Evolutionary conservation across 108 stramenopile genomes (phyloP).

Genomic region (Nitzschia sp.): DNA sequence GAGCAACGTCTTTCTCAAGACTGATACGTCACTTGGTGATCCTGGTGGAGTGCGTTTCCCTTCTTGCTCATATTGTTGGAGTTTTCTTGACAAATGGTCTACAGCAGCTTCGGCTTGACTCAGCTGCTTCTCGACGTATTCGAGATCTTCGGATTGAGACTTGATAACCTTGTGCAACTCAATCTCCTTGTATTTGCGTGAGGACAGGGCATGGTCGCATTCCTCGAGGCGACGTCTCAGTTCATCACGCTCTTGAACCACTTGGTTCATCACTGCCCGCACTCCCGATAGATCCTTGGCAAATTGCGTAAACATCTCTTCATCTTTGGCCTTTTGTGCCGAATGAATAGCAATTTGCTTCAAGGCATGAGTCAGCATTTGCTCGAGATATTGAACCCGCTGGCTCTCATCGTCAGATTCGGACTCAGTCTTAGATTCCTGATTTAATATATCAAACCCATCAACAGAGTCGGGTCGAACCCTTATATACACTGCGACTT

Average conservation of each 20-base stretch:
- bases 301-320: slow-evolving; percentile 22
- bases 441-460: too few species aligned
- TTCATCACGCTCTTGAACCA: slow-evolving; percentile 7
- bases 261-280: slow-evolving; percentile 10
- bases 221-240: slow-evolving; percentile 1
- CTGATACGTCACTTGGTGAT: slow-evolving; percentile 14
- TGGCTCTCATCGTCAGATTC: too few species aligned
- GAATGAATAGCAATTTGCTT: slow-evolving; percentile 23
- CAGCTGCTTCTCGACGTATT: slow-evolving; percentile 11
- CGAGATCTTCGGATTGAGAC: slow-evolving; percentile 22
- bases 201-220: neutral
- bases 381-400: slow-evolving; percentile 10
- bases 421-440: too few species aligned
- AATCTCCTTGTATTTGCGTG: neutral
- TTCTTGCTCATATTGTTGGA: slow-evolving; percentile 27
- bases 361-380: slow-evolving; percentile 28
- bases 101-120: slow-evolving; percentile 30
- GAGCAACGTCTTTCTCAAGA: slow-evolving; percentile 5
- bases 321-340: slow-evolving; percentile 28
- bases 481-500: too few species aligned
- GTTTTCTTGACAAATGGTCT: slow-evolving; percentile 29
- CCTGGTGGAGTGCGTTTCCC: neutral
- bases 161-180: slow-evolving; percentile 24
- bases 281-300: slow-evolving; percentile 19
- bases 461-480: too few species aligned